Evolutionary conservation across 805 yeast genomes (phyloP).

Genomic region (Lachancea dasiensis): DNA sequence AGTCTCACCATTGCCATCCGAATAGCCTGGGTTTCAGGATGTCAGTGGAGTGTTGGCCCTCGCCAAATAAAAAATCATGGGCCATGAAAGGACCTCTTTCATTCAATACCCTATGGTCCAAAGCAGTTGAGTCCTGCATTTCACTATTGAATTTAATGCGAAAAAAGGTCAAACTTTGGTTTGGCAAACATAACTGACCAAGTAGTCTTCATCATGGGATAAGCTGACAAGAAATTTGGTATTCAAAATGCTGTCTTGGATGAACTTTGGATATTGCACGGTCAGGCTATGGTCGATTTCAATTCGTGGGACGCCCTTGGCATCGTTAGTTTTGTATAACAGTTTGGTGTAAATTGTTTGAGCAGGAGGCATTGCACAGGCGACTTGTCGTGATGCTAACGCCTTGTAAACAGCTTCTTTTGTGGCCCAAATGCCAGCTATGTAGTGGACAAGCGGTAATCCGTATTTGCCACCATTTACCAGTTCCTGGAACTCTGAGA

Average conservation of each 20-base stretch:
- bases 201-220: slow-evolving; percentile 29
- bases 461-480: not conserved
- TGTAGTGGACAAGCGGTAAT: slow-evolving; percentile 10
- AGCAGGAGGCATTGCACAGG: slow-evolving; percentile 24
- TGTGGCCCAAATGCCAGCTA: slow-evolving; percentile 31
- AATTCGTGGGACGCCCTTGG: slow-evolving; percentile 14
- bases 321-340: slow-evolving; percentile 18
- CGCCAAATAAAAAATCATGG: no score
- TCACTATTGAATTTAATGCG: not conserved
- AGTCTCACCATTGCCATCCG: no score
- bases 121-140: no score
- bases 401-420: slow-evolving; percentile 28
- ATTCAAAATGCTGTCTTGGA: slow-evolving; percentile 11
- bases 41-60: no score
- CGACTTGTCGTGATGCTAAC: slow-evolving; percentile 4
- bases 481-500: slow-evolving; percentile 10
- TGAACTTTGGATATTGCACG: slow-evolving; percentile 2
- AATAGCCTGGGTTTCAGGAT: no score
- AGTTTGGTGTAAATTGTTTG: slow-evolving; percentile 24
- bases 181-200: slow-evolving; percentile 17
- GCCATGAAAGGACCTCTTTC: no score
- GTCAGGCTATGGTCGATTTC: slow-evolving; percentile 12
- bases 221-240: slow-evolving; percentile 19
- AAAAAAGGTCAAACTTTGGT: not conserved
- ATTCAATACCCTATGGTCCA: no score